phyloP scores from a whole-genome alignment of 2,329 filamentous ascomycete species.

The Podosphaera fusca region DNA sequence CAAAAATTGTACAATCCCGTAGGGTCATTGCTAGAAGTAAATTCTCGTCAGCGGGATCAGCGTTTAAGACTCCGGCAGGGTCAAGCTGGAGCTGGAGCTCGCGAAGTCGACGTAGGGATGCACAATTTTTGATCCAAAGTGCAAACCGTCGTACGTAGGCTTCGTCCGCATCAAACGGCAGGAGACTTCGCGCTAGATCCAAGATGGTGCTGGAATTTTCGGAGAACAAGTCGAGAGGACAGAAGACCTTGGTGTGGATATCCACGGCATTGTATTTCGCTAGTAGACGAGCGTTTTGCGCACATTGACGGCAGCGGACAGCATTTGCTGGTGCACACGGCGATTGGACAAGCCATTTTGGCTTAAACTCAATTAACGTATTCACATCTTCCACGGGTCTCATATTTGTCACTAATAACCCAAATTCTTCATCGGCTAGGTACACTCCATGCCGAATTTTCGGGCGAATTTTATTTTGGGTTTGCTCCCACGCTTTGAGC shows the following conservation, averaged over 20 bases:
- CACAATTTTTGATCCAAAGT: slow-evolving; percentile 16
- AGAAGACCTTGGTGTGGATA: slow-evolving; percentile 21
- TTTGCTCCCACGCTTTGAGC: slow-evolving; percentile 19
- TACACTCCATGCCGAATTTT: slow-evolving; percentile 26
- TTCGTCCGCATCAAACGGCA: slow-evolving; percentile 3
- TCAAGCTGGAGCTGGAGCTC: slow-evolving; percentile 18
- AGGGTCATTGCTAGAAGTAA: slow-evolving; percentile 58
- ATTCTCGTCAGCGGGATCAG: slow-evolving; percentile 19
- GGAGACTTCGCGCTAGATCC: slow-evolving; percentile 17
- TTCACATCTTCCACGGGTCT: slow-evolving; percentile 7
- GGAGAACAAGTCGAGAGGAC: slow-evolving; percentile 40
- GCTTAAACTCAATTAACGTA: slow-evolving; percentile 45
- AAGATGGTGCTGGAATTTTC: slow-evolving; percentile 22
- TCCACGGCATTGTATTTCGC: slow-evolving; percentile 4
- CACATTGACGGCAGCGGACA: slow-evolving; percentile 53
- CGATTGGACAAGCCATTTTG: slow-evolving; percentile 64
- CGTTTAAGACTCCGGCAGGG: slow-evolving; percentile 10
- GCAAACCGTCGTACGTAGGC: slow-evolving; percentile 9
- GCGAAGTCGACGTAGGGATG: slow-evolving; percentile 20
- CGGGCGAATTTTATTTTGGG: slow-evolving; percentile 16
- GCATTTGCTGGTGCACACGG: slow-evolving; percentile 41
- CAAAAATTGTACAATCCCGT: slow-evolving; percentile 54
- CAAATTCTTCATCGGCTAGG: slow-evolving; percentile 33
- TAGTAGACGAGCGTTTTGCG: slow-evolving; percentile 17
- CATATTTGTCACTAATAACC: slow-evolving; percentile 57